Conservation (phyloP, 768 basidiomycete species). For the Suillus subluteus region DNA sequence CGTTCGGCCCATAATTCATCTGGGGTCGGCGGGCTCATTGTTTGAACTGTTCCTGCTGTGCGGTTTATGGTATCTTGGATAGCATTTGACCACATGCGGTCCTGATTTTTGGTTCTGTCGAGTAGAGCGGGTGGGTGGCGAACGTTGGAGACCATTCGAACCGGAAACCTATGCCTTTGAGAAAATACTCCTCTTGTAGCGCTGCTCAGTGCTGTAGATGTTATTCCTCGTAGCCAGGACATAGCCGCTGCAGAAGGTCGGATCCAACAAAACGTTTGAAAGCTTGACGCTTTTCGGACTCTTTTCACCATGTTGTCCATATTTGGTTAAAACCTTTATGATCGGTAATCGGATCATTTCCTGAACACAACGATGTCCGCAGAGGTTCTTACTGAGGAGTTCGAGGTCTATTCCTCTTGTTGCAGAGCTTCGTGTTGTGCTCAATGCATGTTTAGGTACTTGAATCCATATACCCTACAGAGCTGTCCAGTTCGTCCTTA, state of each 20-base stretch:
- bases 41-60: constrained; percentile 17
- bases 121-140: neutral
- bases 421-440: constrained; percentile 13
- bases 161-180: neutral
- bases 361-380: constrained; percentile 51
- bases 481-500: constrained; percentile 80
- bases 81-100: neutral
- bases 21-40: constrained; percentile 23
- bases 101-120: neutral
- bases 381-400: constrained; percentile 81
- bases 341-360: constrained; percentile 17
- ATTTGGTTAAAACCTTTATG: constrained; percentile 10
- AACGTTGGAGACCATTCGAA: constrained; percentile 4
- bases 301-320: neutral
- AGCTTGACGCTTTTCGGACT: neutral
- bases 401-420: constrained; percentile 63
- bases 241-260: constrained; percentile 2
- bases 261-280: constrained; percentile 4
- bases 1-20: constrained; percentile 43
- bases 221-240: constrained; percentile 8
- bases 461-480: constrained; percentile 95
- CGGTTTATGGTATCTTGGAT: neutral
- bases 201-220: neutral
- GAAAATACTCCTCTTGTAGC: neutral
- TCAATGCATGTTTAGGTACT: constrained; percentile 63